A percentile compares a stretch with the other conserved stretches of the same genome.
These are phyloP conservation scores for Euphorbia peplus DNA, from an alignment of 345 rosid species.

Conservation along the genomic window DNA sequence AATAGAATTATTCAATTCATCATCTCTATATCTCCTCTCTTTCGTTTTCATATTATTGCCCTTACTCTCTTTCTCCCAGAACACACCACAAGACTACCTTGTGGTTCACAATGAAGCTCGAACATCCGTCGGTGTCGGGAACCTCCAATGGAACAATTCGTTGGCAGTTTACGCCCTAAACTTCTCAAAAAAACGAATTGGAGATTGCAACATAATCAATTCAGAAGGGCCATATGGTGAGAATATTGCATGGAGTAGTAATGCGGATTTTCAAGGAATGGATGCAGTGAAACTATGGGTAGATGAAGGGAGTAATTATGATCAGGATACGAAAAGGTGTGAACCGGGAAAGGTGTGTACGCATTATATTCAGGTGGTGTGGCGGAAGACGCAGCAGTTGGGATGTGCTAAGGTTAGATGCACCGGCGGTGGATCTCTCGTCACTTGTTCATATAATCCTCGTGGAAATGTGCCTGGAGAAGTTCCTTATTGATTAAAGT, in stretches of 20 bases:
- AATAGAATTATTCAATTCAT: background rate
- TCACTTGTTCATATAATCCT: constrained; percentile 21
- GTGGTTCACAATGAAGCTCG: constrained; percentile 10
- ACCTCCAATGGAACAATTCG: constrained; percentile 1
- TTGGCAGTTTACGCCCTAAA: background rate
- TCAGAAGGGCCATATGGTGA: background rate
- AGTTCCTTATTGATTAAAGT: constrained; percentile 11
- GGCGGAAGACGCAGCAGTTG: constrained; percentile 13
- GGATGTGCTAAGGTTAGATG: constrained; percentile 24
- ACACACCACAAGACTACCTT: constrained; percentile 28
- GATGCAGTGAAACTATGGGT: constrained; percentile 57
- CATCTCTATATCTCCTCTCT: constrained; percentile 1
- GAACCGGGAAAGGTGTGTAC: constrained; percentile 27
- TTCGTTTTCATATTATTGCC: background rate
- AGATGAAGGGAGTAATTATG: constrained; percentile 44
- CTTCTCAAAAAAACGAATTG: background rate
- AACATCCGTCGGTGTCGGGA: background rate
- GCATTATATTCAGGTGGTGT: constrained; percentile 21
- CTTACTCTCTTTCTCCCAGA: constrained; percentile 12
- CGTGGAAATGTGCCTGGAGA: constrained; percentile 12
- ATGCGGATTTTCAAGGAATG: constrained; percentile 11
- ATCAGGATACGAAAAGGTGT: constrained; percentile 50
- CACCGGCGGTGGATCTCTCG: background rate
- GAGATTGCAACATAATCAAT: background rate
- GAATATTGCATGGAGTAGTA: background rate